phyloP scores from a whole-genome alignment of 164 flowering plant species.

The Paratinospora sagittata region DNA sequence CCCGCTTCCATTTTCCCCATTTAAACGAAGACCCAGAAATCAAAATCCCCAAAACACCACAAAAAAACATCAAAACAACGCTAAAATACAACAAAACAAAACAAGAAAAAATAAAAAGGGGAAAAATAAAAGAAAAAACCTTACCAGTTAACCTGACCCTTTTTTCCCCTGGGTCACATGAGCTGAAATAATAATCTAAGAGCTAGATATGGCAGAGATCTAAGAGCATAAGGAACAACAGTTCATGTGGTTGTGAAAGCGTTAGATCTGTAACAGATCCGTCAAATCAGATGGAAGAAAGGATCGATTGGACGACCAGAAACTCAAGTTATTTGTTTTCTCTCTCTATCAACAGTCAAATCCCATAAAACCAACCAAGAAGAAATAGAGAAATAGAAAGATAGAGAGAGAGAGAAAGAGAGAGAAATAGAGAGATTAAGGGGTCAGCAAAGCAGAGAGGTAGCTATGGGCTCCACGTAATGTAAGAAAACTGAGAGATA shows the following conservation, averaged over 20 bases:
- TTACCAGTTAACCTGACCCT: slow-evolving; percentile 6
- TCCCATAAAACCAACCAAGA: slow-evolving; percentile 17
- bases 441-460: slow-evolving; percentile 28
- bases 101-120: no score
- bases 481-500: background rate
- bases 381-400: no score
- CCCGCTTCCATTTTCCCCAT: slow-evolving; percentile 7
- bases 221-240: slow-evolving; percentile 13
- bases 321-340: no score
- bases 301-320: slow-evolving; percentile 13
- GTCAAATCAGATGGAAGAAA: slow-evolving; percentile 13
- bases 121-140: no score
- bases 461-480: slow-evolving; percentile 20
- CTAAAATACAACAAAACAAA: no score
- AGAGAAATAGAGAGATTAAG: slow-evolving; percentile 11
- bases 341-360: slow-evolving; percentile 18
- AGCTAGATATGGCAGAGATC: slow-evolving; percentile 17
- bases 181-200: background rate
- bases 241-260: slow-evolving; percentile 19
- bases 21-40: slow-evolving; percentile 7
- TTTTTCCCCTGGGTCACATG: background rate
- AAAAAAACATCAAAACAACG: background rate
- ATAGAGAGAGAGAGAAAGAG: slow-evolving; percentile 9
- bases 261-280: slow-evolving; percentile 30
- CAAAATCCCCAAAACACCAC: slow-evolving; percentile 4